A percentile compares a stretch with the other conserved stretches of the same genome.
phyloP scores from a whole-genome alignment of 2,329 filamentous ascomycete species.

The Biscogniauxia marginata region DNA sequence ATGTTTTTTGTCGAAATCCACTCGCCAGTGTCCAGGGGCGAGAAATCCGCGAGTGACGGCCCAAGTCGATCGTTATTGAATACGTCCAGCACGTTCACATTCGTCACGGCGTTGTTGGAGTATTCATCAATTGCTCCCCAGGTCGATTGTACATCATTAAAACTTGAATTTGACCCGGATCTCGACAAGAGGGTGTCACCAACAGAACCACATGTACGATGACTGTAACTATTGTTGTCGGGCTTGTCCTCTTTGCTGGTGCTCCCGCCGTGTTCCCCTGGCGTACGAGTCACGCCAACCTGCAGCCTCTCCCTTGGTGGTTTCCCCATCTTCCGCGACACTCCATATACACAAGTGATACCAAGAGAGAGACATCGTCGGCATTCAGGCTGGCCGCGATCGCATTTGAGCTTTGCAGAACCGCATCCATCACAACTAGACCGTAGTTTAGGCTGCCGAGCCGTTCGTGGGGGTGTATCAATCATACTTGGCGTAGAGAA shows the following conservation, averaged over 20 bases:
- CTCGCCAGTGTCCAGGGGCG: conserved; percentile 5
- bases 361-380: background rate
- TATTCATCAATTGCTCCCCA: conserved; percentile 7
- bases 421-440: background rate
- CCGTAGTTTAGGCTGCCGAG: background rate
- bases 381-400: background rate
- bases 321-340: conserved; percentile 27
- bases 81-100: conserved; percentile 2
- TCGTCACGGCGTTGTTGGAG: conserved; percentile 1
- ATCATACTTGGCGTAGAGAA: background rate
- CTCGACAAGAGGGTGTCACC: conserved; percentile 4
- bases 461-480: background rate
- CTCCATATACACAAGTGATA: conserved; percentile 22
- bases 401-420: background rate
- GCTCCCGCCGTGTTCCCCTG: background rate
- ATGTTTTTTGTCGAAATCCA: conserved; percentile 6
- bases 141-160: conserved; percentile 2
- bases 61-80: conserved; percentile 4
- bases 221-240: background rate
- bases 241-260: background rate
- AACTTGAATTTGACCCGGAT: conserved; percentile 2
- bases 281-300: background rate
- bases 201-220: background rate
- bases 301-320: conserved; percentile 13
- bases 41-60: conserved; percentile 4